Evolutionary conservation across 1,284 basidiomycete species (phyloP).

Genomic region (Puccinia horiana): DNA sequence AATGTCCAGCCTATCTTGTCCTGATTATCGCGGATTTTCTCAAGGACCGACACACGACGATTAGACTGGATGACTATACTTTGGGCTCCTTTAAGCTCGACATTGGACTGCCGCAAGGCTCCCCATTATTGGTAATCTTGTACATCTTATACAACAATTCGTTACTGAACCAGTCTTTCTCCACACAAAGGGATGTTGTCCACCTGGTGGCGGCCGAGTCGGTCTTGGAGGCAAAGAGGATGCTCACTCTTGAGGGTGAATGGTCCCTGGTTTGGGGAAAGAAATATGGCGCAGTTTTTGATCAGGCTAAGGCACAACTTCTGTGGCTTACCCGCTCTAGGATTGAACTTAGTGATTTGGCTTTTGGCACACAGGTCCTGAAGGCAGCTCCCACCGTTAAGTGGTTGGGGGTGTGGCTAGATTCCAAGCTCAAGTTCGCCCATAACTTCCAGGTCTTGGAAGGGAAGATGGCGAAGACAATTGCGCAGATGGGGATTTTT

Average conservation of each 20-base stretch:
- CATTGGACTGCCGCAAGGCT: slow-evolving; percentile 9
- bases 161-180: background rate
- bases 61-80: slow-evolving; percentile 11
- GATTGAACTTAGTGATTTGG: no score
- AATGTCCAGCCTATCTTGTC: background rate
- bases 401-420: no score
- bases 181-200: background rate
- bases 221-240: background rate
- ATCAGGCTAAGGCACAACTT: slow-evolving; percentile 3
- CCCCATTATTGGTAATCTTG: slow-evolving; percentile 2
- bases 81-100: background rate
- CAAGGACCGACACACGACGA: background rate
- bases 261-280: background rate
- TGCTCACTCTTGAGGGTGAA: background rate
- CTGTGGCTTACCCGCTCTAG: background rate
- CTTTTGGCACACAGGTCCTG: no score
- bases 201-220: background rate
- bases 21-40: background rate
- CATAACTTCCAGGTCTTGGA: no score
- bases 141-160: slow-evolving; percentile 18
- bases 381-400: no score
- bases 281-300: background rate
- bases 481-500: background rate
- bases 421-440: no score
- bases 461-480: no score